Evolutionary conservation across 2,329 filamentous ascomycete genomes (phyloP).

Genomic region (Pyricularia sp.): DNA sequence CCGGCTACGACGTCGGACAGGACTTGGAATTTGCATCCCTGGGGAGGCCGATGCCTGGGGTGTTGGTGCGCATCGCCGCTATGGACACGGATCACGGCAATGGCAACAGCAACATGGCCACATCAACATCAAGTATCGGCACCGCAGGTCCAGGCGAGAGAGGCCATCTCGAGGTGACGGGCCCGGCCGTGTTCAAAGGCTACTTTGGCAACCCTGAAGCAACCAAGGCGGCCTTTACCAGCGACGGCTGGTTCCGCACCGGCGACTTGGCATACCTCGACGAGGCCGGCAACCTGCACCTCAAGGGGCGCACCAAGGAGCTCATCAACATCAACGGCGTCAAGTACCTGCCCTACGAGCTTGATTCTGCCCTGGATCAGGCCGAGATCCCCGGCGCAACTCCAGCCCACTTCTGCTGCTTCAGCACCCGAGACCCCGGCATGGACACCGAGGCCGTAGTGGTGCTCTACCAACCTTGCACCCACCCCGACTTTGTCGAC

Average conservation of each 20-base stretch:
- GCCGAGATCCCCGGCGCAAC: conserved; percentile 15
- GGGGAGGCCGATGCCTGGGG: conserved; percentile 26
- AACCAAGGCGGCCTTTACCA: conserved; percentile 65
- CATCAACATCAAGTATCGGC: conserved; percentile 3
- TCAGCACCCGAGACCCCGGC: conserved; percentile 4
- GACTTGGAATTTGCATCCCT: conserved; percentile 23
- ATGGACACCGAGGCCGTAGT: conserved; percentile 26
- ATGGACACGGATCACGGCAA: conserved; percentile 6
- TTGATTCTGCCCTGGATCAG: conserved; percentile 29
- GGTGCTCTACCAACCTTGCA: conserved; percentile 22
- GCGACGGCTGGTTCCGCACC: conserved; percentile 94
- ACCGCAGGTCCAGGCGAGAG: conserved; percentile 16
- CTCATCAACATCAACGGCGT: conserved; percentile 86
- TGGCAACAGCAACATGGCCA: background rate
- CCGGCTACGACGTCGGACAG: conserved; percentile 24
- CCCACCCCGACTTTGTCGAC: conserved; percentile 17
- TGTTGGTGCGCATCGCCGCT: conserved; percentile 27
- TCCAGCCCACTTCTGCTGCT: conserved; percentile 7
- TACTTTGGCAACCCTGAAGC: conserved; percentile 89
- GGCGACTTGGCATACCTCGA: conserved; percentile 93
- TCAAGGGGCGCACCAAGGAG: conserved; percentile 31
- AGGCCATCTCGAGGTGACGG: conserved; percentile 54
- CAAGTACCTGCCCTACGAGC: conserved; percentile 65
- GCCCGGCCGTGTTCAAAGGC: conserved; percentile 60
- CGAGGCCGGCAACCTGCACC: conserved; percentile 49